These are phyloP conservation scores for Lentinula sp. DNA, from an alignment of 768 basidiomycete genomes.

Conservation along the genomic window DNA sequence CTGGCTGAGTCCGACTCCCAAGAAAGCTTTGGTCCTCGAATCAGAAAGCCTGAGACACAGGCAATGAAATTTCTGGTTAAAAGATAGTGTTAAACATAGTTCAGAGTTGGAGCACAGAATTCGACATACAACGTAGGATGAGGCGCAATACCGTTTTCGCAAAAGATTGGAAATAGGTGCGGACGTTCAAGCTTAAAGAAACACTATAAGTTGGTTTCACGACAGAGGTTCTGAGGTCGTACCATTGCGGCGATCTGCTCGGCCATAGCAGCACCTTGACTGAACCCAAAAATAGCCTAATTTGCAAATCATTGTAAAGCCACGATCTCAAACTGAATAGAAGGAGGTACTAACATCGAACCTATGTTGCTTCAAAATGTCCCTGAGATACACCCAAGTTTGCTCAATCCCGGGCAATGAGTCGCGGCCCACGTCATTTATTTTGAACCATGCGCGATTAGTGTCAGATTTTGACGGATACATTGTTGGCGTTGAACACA, in stretches of 20 bases:
- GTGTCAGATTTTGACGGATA: background rate
- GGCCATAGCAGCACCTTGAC: slow-evolving; percentile 6
- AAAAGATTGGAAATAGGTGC: background rate
- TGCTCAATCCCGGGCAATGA: slow-evolving; percentile 3
- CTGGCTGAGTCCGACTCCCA: background rate
- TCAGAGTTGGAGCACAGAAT: background rate
- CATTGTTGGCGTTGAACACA: slow-evolving; percentile 4
- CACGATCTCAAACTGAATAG: background rate
- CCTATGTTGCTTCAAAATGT: background rate
- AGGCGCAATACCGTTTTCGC: slow-evolving; percentile 2
- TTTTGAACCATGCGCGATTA: slow-evolving; percentile 3
- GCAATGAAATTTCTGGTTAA: background rate
- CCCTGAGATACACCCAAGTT: background rate
- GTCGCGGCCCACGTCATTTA: slow-evolving; percentile 3
- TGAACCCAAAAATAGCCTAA: slow-evolving; percentile 1
- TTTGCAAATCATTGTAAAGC: background rate
- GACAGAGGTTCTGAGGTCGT: background rate
- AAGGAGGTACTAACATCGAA: slow-evolving; percentile 3
- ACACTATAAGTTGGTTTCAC: background rate
- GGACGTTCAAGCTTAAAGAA: slow-evolving; percentile 5
- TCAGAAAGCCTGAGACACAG: slow-evolving; percentile 3
- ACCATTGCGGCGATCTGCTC: slow-evolving; percentile 6
- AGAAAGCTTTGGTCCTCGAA: slow-evolving; percentile 1
- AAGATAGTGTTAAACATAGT: background rate
- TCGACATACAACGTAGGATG: slow-evolving; percentile 1